Evolutionary conservation across 23 red algal genomes (phyloP).

Genomic region (Chondrus crispus): DNA sequence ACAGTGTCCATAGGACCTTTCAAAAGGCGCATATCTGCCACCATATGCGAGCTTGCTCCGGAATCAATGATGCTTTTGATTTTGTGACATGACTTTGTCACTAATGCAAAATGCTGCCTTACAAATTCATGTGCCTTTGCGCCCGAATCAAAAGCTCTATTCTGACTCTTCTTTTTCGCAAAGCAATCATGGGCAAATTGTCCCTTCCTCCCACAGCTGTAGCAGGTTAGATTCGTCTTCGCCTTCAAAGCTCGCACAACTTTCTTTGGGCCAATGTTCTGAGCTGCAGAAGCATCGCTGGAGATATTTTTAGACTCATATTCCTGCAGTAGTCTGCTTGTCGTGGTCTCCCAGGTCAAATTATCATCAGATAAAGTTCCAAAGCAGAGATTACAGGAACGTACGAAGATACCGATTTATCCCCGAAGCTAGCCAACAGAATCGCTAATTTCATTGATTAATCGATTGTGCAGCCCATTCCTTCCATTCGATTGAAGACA

Average conservation of each 20-base stretch:
- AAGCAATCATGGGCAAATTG: not conserved
- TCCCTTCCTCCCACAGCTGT: not conserved
- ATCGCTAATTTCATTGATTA: slow-evolving; percentile 11
- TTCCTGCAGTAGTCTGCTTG: not conserved
- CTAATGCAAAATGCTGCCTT: not conserved
- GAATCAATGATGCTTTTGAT: not conserved
- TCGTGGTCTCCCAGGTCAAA: not conserved
- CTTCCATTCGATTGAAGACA: not conserved
- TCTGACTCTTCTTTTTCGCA: not conserved
- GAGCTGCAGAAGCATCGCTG: not conserved
- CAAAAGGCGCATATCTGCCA: not conserved
- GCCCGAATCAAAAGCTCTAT: not conserved
- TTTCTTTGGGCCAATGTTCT: not conserved
- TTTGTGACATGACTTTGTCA: not conserved
- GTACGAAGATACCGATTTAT: not conserved
- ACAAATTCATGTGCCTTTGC: not conserved
- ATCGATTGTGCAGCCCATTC: not conserved
- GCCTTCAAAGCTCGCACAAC: not conserved
- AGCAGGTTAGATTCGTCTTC: not conserved
- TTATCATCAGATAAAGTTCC: not conserved
- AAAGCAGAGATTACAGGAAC: not conserved
- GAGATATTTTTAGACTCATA: not conserved
- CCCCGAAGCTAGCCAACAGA: not conserved
- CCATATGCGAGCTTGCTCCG: not conserved
- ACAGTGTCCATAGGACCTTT: not conserved